Conservation (phyloP, 1,284 basidiomycete genomes). For the Trametes hirsuta region DNA sequence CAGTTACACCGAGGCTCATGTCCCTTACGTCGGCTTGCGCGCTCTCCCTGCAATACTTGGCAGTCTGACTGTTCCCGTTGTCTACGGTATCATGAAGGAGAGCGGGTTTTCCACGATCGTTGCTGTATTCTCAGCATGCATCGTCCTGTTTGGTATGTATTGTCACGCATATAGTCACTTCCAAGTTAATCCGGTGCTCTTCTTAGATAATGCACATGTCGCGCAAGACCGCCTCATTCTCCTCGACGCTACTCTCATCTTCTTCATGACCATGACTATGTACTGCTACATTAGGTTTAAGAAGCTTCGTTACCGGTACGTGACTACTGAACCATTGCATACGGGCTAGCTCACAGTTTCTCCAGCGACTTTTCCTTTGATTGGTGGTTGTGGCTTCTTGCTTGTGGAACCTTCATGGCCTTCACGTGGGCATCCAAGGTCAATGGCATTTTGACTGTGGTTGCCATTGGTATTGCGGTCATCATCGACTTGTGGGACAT, state of each 20-base stretch:
- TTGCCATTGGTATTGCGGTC: constrained; percentile 90
- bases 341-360: constrained; percentile 11
- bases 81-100: constrained; percentile 98
- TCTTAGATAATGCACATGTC: constrained; percentile 92
- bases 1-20: constrained; percentile 83
- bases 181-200: neutral
- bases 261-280: constrained; percentile 95
- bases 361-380: constrained; percentile 79
- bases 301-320: constrained; percentile 89
- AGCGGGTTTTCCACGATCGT: constrained; percentile 92
- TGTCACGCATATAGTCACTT: no score
- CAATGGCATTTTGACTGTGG: constrained; percentile 93
- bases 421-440: constrained; percentile 98
- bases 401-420: constrained; percentile 92
- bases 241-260: constrained; percentile 91
- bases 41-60: constrained; percentile 91
- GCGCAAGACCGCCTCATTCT: constrained; percentile 96
- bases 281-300: constrained; percentile 97
- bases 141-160: constrained; percentile 81
- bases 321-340: neutral
- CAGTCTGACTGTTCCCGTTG: constrained; percentile 86
- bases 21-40: constrained; percentile 94
- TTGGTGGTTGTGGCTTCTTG: constrained; percentile 96
- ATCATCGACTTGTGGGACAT: constrained; percentile 95
- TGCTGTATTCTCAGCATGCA: constrained; percentile 83